phyloP scores from a whole-genome alignment of 305 asterid species.

The Lippia alba region DNA sequence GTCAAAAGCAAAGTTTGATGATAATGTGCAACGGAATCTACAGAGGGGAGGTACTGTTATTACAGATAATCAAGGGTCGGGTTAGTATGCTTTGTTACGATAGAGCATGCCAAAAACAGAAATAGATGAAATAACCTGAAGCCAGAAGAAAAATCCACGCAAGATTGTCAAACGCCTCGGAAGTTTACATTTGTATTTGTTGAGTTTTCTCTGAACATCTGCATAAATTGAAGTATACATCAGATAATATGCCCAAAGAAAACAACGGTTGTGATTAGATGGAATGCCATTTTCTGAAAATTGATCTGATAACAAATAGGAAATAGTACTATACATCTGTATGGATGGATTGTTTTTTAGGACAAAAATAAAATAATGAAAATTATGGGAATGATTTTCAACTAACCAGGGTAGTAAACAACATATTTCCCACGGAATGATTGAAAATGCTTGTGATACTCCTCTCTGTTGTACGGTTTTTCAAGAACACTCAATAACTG shows the following conservation, averaged over 20 bases:
- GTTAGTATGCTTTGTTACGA: no score
- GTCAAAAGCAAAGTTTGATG: neutral
- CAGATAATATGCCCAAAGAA: neutral
- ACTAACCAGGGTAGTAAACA: constrained; percentile 41
- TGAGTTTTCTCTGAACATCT: neutral
- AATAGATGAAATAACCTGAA: neutral
- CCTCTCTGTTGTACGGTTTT: constrained; percentile 46
- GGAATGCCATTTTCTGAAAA: no score
- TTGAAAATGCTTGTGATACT: constrained; percentile 31
- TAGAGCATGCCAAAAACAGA: neutral
- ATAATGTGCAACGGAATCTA: neutral
- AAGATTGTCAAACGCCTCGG: neutral
- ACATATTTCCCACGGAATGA: constrained; percentile 32
- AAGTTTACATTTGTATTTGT: neutral
- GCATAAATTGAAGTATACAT: neutral
- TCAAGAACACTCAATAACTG: constrained; percentile 35
- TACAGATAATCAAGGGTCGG: no score
- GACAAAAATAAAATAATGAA: neutral
- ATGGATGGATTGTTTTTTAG: neutral
- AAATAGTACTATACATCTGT: no score
- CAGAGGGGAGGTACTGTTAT: neutral
- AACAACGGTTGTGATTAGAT: no score
- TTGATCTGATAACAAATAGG: neutral
- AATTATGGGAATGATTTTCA: neutral
- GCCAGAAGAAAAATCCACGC: neutral